A percentile compares a stretch with the other conserved stretches of the same genome.
Evolutionary conservation across 495 filamentous ascomycete species (phyloP).

Genomic region (Gamarada debralockiae): DNA sequence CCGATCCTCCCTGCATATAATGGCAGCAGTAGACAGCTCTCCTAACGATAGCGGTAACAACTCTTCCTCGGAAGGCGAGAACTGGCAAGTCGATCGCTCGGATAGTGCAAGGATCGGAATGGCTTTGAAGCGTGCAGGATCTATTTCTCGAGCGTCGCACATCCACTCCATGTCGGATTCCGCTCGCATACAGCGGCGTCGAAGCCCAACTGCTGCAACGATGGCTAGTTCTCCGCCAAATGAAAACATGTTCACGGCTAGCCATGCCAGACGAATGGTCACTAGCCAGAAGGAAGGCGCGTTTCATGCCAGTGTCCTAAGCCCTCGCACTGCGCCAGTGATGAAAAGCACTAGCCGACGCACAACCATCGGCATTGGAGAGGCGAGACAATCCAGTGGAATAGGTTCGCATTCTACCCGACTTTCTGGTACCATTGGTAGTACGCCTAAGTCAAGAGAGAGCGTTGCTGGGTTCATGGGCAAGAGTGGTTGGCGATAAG

Average conservation of each 20-base stretch:
- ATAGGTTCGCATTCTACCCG: constrained; percentile 11
- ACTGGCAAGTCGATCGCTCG: constrained; percentile 38
- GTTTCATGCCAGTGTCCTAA: constrained; percentile 55
- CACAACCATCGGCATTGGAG: constrained; percentile 20
- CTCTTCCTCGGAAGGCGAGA: constrained; percentile 40
- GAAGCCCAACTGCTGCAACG: constrained; percentile 53
- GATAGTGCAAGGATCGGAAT: constrained; percentile 56
- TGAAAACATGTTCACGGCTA: constrained; percentile 62
- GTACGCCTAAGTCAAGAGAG: constrained; percentile 19
- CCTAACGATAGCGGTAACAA: constrained; percentile 44
- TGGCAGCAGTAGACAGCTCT: constrained; percentile 41
- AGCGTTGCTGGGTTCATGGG: constrained; percentile 18
- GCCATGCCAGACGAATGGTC: constrained; percentile 67
- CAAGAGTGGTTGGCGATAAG: constrained; percentile 25
- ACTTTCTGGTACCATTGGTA: constrained; percentile 13
- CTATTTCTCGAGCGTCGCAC: constrained; percentile 29
- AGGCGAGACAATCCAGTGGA: constrained; percentile 15
- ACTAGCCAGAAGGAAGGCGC: constrained; percentile 57
- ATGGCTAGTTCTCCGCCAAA: constrained; percentile 52
- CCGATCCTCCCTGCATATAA: constrained; percentile 44
- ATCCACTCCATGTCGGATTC: constrained; percentile 25
- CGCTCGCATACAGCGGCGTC: constrained; percentile 45
- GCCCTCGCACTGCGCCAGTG: constrained; percentile 62
- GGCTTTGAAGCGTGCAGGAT: constrained; percentile 56
- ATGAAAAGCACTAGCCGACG: constrained; percentile 40